Evolutionary conservation across 2,329 filamentous ascomycete genomes (phyloP), one percentile per base, ranked within the genome.

Genomic region (Trichoderma polysporum): DNA sequence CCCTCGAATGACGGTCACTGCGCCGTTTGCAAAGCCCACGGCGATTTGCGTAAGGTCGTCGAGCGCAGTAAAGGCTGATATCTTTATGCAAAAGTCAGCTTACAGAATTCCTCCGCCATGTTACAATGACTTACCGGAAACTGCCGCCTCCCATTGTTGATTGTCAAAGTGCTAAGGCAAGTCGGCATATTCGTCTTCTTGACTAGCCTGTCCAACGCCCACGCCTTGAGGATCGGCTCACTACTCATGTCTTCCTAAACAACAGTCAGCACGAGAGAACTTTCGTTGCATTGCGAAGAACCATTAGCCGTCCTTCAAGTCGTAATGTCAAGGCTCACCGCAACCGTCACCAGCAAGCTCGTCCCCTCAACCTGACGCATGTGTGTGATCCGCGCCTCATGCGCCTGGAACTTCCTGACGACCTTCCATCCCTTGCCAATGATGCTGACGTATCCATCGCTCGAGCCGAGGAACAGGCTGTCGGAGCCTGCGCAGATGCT

Each of bases 171-270:
- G 75, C 92, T 97, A 71, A 97, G 84, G 76, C 95, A 98, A 45
- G 90, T 92, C 17, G 95, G 95, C 69, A 90, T 83, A 49, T 93
- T 93, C 4, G 92, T 96, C 84, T 96, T 98, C 85, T 95, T 98
- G 71, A 97, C 93, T 4, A 90, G 85, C 79, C 94, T 96, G 76
- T 98, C 94, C 72, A 99, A 83, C 25, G 93, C 94, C 95, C 95
- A 99, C n/a, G 98, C 94, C 78, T 97, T 98, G 68, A 99, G 80
- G 22, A 94, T 86, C 0, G 95, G 94, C 73, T 98, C 93, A 73
- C 87, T 91, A 45, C 91, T 91, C 61, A 97, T 82, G 74, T 98
- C 94, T 79, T 99, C 95, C 79, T 90, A 77, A 22, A 68, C 13
- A 58, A 31, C 22, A 13, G 25, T 66, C 19, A 50, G 64, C 12